Conservation (phyloP, 345 rosid genomes). For the Moricandia moricandioides region DNA sequence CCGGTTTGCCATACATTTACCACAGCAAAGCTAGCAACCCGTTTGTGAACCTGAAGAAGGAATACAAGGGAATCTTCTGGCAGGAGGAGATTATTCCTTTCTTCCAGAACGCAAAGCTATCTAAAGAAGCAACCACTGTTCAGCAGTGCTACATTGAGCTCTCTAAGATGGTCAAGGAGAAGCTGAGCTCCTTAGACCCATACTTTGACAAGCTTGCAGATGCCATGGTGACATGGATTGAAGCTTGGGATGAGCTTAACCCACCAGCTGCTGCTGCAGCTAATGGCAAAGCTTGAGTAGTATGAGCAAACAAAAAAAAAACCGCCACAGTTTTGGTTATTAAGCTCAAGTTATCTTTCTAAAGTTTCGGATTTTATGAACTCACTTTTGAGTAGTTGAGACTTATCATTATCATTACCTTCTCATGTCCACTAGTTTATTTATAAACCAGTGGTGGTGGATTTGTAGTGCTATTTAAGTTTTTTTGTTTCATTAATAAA, state of each 20-base stretch:
- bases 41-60: constrained; percentile 85
- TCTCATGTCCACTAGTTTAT: constrained; percentile 14
- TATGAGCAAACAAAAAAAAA: background rate
- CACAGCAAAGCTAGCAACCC: constrained; percentile 99
- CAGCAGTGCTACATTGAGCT: constrained; percentile 87
- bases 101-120: constrained; percentile 63
- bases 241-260: constrained; percentile 98
- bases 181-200: constrained; percentile 69
- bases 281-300: constrained; percentile 46
- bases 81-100: constrained; percentile 95
- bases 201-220: constrained; percentile 86
- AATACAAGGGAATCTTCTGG: constrained; percentile 91
- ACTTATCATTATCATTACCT: background rate
- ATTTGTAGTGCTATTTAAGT: constrained; percentile 9
- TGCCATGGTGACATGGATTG: constrained; percentile 95
- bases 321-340: constrained; percentile 31
- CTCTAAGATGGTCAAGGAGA: constrained; percentile 75
- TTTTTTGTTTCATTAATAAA: background rate
- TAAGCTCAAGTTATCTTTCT: constrained; percentile 27
- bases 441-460: constrained; percentile 21
- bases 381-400: constrained; percentile 21
- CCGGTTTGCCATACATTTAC: constrained; percentile 80
- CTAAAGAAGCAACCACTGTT: constrained; percentile 75
- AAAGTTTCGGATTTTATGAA: constrained; percentile 8
- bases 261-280: constrained; percentile 37